These are phyloP conservation scores for Neofusicoccum ribis DNA, from an alignment of 2,329 filamentous ascomycete genomes.

Conservation along the genomic window DNA sequence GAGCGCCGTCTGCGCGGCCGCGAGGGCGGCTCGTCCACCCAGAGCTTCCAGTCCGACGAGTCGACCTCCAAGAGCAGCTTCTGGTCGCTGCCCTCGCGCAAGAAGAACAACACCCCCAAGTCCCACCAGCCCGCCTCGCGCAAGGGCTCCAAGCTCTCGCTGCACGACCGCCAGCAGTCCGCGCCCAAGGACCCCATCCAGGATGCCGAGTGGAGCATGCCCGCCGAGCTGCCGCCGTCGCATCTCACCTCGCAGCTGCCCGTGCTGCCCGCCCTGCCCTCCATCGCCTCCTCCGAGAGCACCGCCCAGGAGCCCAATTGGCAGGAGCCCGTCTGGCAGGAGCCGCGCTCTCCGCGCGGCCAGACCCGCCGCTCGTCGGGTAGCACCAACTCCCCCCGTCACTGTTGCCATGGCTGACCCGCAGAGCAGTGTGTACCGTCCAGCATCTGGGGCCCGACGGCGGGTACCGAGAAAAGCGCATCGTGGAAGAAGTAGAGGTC, in stretches of 20 bases:
- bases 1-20: slow-evolving; percentile 31
- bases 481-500: slow-evolving; percentile 22
- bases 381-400: not conserved
- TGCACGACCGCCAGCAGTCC: not conserved
- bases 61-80: slow-evolving; percentile 2
- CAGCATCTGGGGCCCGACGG: not conserved
- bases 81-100: slow-evolving; percentile 13
- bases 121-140: not conserved
- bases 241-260: slow-evolving; percentile 5
- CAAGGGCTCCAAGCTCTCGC: slow-evolving; percentile 6
- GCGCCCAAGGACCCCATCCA: not conserved
- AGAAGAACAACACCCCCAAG: slow-evolving; percentile 3
- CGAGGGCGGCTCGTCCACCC: slow-evolving; percentile 24
- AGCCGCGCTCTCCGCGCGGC: not conserved
- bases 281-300: slow-evolving; percentile 32
- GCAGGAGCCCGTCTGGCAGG: not conserved
- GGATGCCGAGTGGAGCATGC: not conserved
- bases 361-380: slow-evolving; percentile 3
- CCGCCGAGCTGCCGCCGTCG: slow-evolving; percentile 24
- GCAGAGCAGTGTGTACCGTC: not conserved
- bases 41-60: slow-evolving; percentile 7
- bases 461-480: not conserved
- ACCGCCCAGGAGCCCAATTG: too few species aligned
- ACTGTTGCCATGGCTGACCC: not conserved
- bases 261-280: slow-evolving; percentile 29